Evolutionary conservation across 768 basidiomycete species (phyloP), one percentile per base, ranked within the genome.

Genomic region (Austroboletus eburneus): DNA sequence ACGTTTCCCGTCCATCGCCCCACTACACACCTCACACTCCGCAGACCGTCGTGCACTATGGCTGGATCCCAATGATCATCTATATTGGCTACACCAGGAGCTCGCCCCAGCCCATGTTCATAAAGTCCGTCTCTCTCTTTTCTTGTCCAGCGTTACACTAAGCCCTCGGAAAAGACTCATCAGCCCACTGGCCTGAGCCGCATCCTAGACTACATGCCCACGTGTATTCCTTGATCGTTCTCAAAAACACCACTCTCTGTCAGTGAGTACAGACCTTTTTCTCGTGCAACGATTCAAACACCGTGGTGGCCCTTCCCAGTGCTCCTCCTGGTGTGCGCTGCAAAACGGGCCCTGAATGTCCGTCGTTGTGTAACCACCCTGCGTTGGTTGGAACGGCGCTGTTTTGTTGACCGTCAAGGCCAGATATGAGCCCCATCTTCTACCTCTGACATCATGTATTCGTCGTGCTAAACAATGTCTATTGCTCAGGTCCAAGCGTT

Each of bases 41-140:
- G 40, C 51, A 96, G 93, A 91, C 87, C 49, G 77, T 93, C 58
- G 64, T 96, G 43, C 92, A 96, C 70, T 96, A 93, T 57, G 86
- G 85, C 54, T 98, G 94, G 91, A 92, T 98, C 61, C 95, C 95
- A 25, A 72, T 94, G 63, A 91, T 98, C 61, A 94, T 98, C 60
- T 96, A 93, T 68, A 78, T 96, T 62, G 95, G 94, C 29, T 96
- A 89, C 73, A 89, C 87, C 43, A 75, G 87, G 57, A 93, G 91
- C 63, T 91, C 87, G 63, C 94, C 94, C 24, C 91, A 93, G 57
- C 94, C 94, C 17, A 92, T 91, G 32, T 73, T 97, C 61, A 95
- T 95, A 69, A 94, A 96, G 93, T 95, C 45, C 58, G 90, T 79
- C n/a, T 5, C 16, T n/a, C 33, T 27, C 43, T 42, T 24, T 18